Evolutionary conservation across 1,284 basidiomycete species (phyloP), one percentile per base, ranked within the genome.

Genomic region (Mycosarcoma maydis): DNA sequence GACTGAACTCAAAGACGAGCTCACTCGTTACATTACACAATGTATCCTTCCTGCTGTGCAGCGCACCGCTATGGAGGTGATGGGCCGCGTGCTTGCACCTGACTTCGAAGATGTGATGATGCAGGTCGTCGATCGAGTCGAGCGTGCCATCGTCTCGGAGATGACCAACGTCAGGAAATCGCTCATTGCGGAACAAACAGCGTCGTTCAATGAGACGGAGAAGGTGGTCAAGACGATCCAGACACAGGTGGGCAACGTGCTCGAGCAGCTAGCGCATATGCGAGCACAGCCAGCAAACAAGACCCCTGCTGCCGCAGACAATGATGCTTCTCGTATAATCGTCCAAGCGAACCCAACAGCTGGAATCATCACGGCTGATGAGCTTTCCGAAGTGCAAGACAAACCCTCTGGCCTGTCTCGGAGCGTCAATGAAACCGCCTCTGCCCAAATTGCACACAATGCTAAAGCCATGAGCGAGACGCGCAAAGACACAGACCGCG

Each of bases 31-130:
- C 52, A 71, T 75, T 26, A 47, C 65, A 2, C 44, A 67, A 27
- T 41, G 51, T 44, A 68, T 75, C 48, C 27, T 75, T 23, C 72
- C 72, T 7, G 44, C 60, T 7, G 60, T 75, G 26, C 72, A 69
- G 48, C 60, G 59, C 27, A 71, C 68, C 3, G 72, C 62, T 9
- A 61, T 70, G 43, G 72, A 75, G 43, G 57, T 62, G 23, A 58
- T 75, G 40, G 55, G 49, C 37, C 56, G 53, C 17, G 73, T 67
- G 6, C 54, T 73, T 14, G 70, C 73, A 8, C 73, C 70, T 22
- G 60, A 73, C 50, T 68, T 72, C 40, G 66, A 73, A 44, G 62
- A 62, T 9, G 55, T 73, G 1, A 70, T 68, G 55, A 46, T 53
- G 39, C 48, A 52, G 19, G 43, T 70, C 19, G 45, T 42, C 10